These are phyloP conservation scores for Eleusine coracana DNA, from an alignment of 176 grass and related monocot genomes.

Conservation along the genomic window DNA sequence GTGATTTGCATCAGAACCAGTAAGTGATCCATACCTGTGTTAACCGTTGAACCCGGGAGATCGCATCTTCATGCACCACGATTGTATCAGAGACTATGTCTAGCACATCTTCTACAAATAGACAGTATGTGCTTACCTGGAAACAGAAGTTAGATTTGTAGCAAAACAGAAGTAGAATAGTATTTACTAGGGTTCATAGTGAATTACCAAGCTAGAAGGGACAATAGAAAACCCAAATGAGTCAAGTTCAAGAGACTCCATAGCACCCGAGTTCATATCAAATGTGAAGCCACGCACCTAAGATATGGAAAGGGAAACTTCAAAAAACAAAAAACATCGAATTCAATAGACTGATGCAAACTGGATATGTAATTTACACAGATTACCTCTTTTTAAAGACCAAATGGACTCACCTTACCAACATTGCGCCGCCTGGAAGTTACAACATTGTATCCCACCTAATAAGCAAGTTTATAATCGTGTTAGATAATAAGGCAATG, in stretches of 20 bases:
- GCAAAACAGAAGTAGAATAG: not conserved
- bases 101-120: slow-evolving; percentile 86
- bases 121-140: slow-evolving; percentile 86
- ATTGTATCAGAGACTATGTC: slow-evolving; percentile 78
- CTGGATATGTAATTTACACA: slow-evolving; percentile 4
- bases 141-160: slow-evolving; percentile 18
- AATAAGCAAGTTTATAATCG: slow-evolving; percentile 29
- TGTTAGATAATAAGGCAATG: slow-evolving; percentile 17
- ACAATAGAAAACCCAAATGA: slow-evolving; percentile 86
- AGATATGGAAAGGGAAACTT: slow-evolving; percentile 27
- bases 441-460: slow-evolving; percentile 87
- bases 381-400: slow-evolving; percentile 46
- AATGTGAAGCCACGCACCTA: slow-evolving; percentile 93
- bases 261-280: slow-evolving; percentile 80
- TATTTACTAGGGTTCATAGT: not conserved
- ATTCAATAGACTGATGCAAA: not conserved
- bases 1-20: slow-evolving; percentile 21
- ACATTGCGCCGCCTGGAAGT: slow-evolving; percentile 72
- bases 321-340: not conserved
- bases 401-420: slow-evolving; percentile 73
- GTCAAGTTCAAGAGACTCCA: slow-evolving; percentile 92
- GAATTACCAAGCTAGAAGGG: slow-evolving; percentile 84
- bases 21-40: slow-evolving; percentile 64
- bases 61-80: slow-evolving; percentile 75
- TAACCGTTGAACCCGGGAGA: slow-evolving; percentile 85